Base-by-base conservation (phyloP, 352 stramenopile species). In the Elongisporangium prolatum region DNA sequence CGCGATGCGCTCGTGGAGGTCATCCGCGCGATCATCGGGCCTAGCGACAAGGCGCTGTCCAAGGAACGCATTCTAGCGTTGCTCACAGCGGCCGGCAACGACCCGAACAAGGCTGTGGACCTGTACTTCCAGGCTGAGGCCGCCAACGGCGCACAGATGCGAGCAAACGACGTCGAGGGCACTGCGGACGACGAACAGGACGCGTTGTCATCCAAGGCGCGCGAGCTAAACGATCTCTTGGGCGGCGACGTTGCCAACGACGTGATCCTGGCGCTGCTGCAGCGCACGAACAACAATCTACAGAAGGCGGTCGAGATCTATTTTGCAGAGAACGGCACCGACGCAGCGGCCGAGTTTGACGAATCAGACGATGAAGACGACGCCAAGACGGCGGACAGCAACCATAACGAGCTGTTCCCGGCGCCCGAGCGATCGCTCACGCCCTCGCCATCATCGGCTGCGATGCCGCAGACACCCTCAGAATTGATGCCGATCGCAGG, bases 41-140 rank as follows among this genome's bases (percentile, higher is more conserved):
- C 75, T 14, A 77, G 64, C 65, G 73, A 81, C 71, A 58, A 56
- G 50, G 70, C 74, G 40, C 52, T 84, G 38, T 87, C 84, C 24
- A 76, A 77, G 52, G 77, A 90, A 17, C 74, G 67, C 58, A 90
- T 93, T 58, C 50, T 91, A 47, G 67, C 61, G 68, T 67, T 93
- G 52, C 65, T 93, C 7, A n/a, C 59, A 3, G 59, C 84, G 59
- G 81, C 81, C 10, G 68, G 59, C 21, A 84, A 89, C 60, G 80
- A 93, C 61, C 81, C 84, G 16, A 90, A 93, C 71, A 93, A 93
- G 64, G 84, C 81, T 3, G 80, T 93, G 48, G 81, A 93, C 49
- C 55, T 91, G 52, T 91, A 77, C 61, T 93, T 91, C 70, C 84
- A 91, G 64, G 67, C 68, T 5, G 77, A 87, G 24, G 67, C 71